Evolutionary conservation across 2,329 filamentous ascomycete species (phyloP), one percentile per base, ranked within the genome.

Genomic region (Colletotrichum sp.): DNA sequence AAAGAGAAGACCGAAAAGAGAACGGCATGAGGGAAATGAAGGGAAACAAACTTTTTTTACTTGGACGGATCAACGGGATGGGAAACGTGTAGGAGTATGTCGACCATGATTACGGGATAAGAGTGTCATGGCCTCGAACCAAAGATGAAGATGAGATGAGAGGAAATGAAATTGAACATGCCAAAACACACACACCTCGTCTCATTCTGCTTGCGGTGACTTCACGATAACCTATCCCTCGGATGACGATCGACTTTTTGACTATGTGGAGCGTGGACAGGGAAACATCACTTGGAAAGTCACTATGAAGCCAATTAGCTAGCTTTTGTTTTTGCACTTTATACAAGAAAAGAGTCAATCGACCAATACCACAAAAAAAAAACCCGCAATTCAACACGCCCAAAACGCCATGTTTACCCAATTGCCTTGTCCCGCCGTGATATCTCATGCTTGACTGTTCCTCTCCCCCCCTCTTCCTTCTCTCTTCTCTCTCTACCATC

Each of bases 161-260:
- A 75, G 70, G 70, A 75, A 65, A 62, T 74, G 74, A 74, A 69
- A 76, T 74, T 74, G 70, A 69, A 60, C 59, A 65, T 74, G 48
- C 36, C 44, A 32, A 73, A 68, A 64, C 39, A 48, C 39, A 22
- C 66, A 22, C 22, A 7, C 15, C 8, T 62, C 28, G 12, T 62
- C 59, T 32, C n/a, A 13, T 22, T n/a, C 44, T 22, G n/a, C 44
- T 48, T 6, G 3, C 3, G n/a, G 44, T 48, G 44, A 48, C n/a
- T 48, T 10, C 1, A 36, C 34, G 34, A 36, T 36, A 36, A 36
- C 44, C 44, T 48, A 13, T 4, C 18, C 44, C n/a, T 22, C 0
- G 44, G 2, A 5, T 22, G 1, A 4, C 5, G 44, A 48, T 48
- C 44, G n/a, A 48, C 18, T 48, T 22, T 13, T 48, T 4, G 44